Evolutionary conservation across 140 eudicot genomes (phyloP).

Genomic region (Artemisia princeps): DNA sequence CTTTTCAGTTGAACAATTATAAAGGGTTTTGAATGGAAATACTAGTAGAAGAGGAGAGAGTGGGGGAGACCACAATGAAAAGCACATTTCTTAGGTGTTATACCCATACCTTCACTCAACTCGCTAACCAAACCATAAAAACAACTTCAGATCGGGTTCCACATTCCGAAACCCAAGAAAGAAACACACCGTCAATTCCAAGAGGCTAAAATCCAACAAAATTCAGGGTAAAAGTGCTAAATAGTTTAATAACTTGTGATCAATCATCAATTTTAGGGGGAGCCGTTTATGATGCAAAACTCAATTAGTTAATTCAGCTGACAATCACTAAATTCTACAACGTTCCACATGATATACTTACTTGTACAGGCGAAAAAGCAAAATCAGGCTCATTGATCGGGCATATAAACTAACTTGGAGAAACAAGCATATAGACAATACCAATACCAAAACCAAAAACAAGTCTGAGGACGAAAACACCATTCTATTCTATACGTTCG

Average conservation of each 20-base stretch:
- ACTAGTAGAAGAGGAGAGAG: too few relatives aligned
- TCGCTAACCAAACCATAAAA: too few relatives aligned
- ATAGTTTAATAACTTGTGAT: too few relatives aligned
- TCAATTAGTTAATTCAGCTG: conserved; percentile 25
- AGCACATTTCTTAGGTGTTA: too few relatives aligned
- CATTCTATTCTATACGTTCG: conserved; percentile 12
- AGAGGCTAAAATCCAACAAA: neutral
- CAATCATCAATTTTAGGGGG: too few relatives aligned
- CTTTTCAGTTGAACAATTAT: too few relatives aligned
- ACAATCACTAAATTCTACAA: conserved; percentile 17
- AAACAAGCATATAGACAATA: conserved; percentile 24
- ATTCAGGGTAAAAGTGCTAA: neutral
- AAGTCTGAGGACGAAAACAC: conserved; percentile 13
- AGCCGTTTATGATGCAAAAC: neutral
- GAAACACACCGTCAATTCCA: too few relatives aligned
- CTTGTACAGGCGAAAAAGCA: conserved; percentile 16
- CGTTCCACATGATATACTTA: conserved; percentile 18
- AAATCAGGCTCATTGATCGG: conserved; percentile 9
- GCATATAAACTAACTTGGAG: conserved; percentile 8
- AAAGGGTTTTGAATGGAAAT: too few relatives aligned
- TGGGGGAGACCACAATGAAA: too few relatives aligned
- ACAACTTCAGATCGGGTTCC: too few relatives aligned
- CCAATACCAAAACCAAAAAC: conserved; percentile 10
- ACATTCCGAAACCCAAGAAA: too few relatives aligned
- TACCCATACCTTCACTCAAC: too few relatives aligned